Evolutionary conservation across 2,329 filamentous ascomycete genomes (phyloP).

Genomic region (Verticillium zaregamsianum): DNA sequence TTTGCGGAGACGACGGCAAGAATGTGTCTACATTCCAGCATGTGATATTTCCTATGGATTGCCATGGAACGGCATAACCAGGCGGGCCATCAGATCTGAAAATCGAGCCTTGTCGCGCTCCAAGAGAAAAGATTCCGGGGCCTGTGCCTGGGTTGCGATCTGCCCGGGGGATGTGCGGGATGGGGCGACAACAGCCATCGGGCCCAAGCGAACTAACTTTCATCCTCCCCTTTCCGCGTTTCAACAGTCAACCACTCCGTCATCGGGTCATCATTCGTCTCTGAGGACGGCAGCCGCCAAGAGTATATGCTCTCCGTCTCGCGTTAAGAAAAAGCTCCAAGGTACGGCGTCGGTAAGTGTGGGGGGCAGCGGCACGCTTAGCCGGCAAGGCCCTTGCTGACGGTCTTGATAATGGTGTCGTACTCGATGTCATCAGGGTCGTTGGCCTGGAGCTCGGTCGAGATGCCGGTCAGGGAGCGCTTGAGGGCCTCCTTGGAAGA

Average conservation of each 20-base stretch:
- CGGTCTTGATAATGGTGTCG: constrained; percentile 62
- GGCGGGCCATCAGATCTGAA: constrained; percentile 27
- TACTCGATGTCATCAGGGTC: constrained; percentile 79
- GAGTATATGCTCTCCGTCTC: constrained; percentile 14
- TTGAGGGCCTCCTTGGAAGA: constrained; percentile 85
- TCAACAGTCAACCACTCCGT: constrained; percentile 8
- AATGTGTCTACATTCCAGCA: constrained; percentile 23
- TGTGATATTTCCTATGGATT: constrained; percentile 19
- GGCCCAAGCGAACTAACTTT: not conserved
- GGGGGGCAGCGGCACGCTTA: constrained; percentile 24
- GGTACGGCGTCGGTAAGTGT: constrained; percentile 6
- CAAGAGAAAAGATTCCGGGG: constrained; percentile 14
- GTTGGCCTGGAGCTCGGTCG: constrained; percentile 78
- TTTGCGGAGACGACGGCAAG: constrained; percentile 13
- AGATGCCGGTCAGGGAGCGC: constrained; percentile 71
- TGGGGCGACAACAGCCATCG: not conserved
- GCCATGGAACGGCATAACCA: constrained; percentile 22
- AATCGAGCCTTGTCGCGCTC: constrained; percentile 22
- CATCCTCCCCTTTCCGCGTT: not conserved
- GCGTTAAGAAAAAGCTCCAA: constrained; percentile 5
- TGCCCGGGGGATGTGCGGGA: not conserved
- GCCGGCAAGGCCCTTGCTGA: constrained; percentile 58
- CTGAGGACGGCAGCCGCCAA: constrained; percentile 15
- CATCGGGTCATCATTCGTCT: constrained; percentile 17
- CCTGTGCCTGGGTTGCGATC: not conserved